These are phyloP conservation scores for Kuraishia piskuri DNA, from an alignment of 805 yeast genomes.

Conservation along the genomic window DNA sequence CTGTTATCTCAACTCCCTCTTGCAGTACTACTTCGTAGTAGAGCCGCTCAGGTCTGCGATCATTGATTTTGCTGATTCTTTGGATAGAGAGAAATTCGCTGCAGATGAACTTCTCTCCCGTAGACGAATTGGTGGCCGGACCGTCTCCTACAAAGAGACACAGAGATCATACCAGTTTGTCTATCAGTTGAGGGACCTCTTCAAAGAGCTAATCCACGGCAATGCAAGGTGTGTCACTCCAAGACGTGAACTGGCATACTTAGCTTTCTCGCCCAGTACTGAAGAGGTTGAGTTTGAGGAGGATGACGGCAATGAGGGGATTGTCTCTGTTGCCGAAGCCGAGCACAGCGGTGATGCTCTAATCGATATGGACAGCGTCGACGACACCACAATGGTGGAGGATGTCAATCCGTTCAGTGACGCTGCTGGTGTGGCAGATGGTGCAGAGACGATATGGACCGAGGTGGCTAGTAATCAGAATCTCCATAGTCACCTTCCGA, in stretches of 20 bases:
- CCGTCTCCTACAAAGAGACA: slow-evolving; percentile 70
- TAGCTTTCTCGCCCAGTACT: slow-evolving; percentile 73
- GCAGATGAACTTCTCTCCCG: slow-evolving; percentile 23
- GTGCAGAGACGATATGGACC: neutral
- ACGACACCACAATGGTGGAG: neutral
- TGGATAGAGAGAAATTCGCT: slow-evolving; percentile 15
- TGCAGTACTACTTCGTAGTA: slow-evolving; percentile 85
- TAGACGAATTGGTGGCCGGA: slow-evolving; percentile 83
- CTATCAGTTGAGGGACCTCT: slow-evolving; percentile 61
- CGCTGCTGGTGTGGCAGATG: neutral
- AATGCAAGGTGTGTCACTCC: slow-evolving; percentile 66
- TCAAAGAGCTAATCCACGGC: slow-evolving; percentile 59
- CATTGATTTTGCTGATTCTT: slow-evolving; percentile 35
- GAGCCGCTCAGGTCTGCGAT: slow-evolving; percentile 69
- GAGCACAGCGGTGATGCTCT: neutral
- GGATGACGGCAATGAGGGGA: slow-evolving; percentile 1
- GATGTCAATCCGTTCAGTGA: neutral
- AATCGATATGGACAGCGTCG: slow-evolving; percentile 1
- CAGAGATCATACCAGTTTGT: slow-evolving; percentile 78
- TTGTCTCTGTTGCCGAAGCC: neutral
- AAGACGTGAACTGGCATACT: slow-evolving; percentile 72
- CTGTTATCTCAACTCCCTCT: slow-evolving; percentile 82
- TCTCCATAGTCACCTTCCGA: neutral
- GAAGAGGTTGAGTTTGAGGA: slow-evolving; percentile 48
- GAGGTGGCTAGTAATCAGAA: neutral